These are phyloP conservation scores for Lithocarpus polystachyus DNA, from an alignment of 306 rosid genomes.

Conservation along the genomic window DNA sequence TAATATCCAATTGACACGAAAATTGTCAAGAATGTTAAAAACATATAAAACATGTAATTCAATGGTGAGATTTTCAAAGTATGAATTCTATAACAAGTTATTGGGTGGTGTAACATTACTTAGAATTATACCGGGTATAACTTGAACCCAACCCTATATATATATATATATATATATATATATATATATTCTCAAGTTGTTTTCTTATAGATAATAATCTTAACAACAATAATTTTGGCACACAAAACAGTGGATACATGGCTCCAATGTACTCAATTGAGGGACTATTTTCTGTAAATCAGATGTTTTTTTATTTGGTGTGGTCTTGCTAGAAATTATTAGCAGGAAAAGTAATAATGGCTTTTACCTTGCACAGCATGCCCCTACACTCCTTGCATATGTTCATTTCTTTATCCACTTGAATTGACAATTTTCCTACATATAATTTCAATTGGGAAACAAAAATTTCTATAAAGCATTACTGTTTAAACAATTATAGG, in stretches of 20 bases:
- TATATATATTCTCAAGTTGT: too few relatives aligned
- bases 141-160: too few relatives aligned
- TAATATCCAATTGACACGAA: too few relatives aligned
- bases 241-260: constrained; percentile 45
- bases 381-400: constrained; percentile 32
- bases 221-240: neutral
- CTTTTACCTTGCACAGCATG: constrained; percentile 27
- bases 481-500: constrained; percentile 20
- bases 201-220: too few relatives aligned
- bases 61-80: too few relatives aligned
- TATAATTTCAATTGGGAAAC: neutral
- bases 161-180: neutral
- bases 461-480: neutral
- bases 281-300: constrained; percentile 40
- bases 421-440: neutral
- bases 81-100: too few relatives aligned
- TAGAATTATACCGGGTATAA: too few relatives aligned
- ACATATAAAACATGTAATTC: too few relatives aligned
- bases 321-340: constrained; percentile 42
- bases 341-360: constrained; percentile 29
- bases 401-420: constrained; percentile 6
- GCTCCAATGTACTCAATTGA: constrained; percentile 51
- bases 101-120: too few relatives aligned
- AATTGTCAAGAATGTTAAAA: too few relatives aligned
- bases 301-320: constrained; percentile 45